Evolutionary conservation across 805 yeast species (phyloP), one percentile per base, ranked within the genome.

Genomic region (Starmerella khaoyaiensis): DNA sequence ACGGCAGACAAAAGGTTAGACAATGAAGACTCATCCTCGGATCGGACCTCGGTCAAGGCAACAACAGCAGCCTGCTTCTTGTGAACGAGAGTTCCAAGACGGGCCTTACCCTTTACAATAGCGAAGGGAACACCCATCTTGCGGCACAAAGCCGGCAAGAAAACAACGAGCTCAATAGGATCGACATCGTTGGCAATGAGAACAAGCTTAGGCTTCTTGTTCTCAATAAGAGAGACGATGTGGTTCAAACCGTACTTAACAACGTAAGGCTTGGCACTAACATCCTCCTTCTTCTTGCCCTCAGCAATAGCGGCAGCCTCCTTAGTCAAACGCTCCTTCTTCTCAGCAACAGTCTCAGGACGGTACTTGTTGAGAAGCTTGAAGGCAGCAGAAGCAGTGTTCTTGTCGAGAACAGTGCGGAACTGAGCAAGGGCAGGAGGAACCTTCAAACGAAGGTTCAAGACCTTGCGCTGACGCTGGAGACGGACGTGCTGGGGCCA

Each of bases 61-160:
- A 93, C 95, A 54, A 83, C 96, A 46, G 97, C 76, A 51, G 97
- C 77, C 61, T 87, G 84, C 79, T 87, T 87, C 75, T 86, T 75
- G 84, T 87, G 95, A 49, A 84, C 95, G 59, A 87, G 69, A 59
- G 96, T 79, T 55, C 97, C 97, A 61, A 87, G 78, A 75, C 97
- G 82, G 53, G 95, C 94, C 80, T 84, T 84, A 67, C 95, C 95
- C 78, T 84, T 84, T 63, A 86, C 81, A 63, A 86, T 79, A 51
- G 97, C 96, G 75, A 86, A 86, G 65, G 98, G 97, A 52, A 90
- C 86, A 71, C 96, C 97, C 93, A 87, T 76, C 79, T 90, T 90
- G 73, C 87, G 83, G 74, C 96, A 87, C 63, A 87, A 76, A 68
- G 98, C 96, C 63, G 98, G 98, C 58, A 87, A 72, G 79, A 82